A percentile compares a stretch with the other conserved stretches of the same genome.
Conservation (phyloP, 2,329 filamentous ascomycete genomes). For the Cytospora piceicola region DNA sequence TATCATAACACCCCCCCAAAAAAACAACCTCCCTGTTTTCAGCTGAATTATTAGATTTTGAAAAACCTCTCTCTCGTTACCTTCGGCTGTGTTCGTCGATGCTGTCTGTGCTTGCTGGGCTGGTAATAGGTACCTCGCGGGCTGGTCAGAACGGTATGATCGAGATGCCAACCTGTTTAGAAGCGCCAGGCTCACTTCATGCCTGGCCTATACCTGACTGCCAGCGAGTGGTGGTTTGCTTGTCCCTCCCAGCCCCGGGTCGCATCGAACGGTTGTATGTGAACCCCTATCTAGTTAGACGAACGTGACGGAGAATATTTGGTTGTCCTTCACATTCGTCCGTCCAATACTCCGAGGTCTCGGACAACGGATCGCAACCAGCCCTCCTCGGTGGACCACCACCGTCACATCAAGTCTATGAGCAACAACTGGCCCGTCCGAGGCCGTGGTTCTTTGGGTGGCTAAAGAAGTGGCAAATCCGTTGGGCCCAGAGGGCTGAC, state of each 20-base stretch:
- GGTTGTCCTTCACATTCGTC: background rate
- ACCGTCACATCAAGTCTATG: background rate
- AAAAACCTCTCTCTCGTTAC: background rate
- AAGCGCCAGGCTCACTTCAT: background rate
- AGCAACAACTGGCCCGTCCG: background rate
- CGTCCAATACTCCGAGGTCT: background rate
- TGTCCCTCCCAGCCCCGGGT: background rate
- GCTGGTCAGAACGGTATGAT: background rate
- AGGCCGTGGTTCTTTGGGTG: too few species aligned
- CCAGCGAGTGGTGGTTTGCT: background rate
- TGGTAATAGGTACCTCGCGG: background rate
- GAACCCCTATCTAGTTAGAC: background rate
- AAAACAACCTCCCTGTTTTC: conserved; percentile 4
- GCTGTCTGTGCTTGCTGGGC: background rate
- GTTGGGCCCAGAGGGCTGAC: too few species aligned
- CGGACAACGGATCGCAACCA: background rate
- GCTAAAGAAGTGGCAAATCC: too few species aligned
- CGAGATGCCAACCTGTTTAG: background rate
- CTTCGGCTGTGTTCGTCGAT: background rate
- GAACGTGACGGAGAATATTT: background rate
- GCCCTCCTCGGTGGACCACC: background rate
- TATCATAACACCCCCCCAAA: conserved; percentile 27
- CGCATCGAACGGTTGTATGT: background rate
- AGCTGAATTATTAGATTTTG: conserved; percentile 26
- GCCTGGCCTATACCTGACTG: too few species aligned